Evolutionary conservation across 176 grass and related monocot genomes (phyloP).

Genomic region (Guadua angustifolia): DNA sequence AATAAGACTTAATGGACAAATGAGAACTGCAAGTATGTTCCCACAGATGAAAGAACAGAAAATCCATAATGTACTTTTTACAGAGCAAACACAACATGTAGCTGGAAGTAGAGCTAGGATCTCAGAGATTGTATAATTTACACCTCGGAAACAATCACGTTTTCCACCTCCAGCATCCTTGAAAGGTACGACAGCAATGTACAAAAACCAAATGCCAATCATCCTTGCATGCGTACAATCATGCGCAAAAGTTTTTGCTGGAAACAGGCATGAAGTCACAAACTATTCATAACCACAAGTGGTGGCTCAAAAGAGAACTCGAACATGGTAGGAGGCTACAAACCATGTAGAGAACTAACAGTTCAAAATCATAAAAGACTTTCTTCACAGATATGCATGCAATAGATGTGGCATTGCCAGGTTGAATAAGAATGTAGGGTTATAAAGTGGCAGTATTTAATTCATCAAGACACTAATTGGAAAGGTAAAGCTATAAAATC

Average conservation of each 20-base stretch:
- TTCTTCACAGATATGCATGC: not conserved
- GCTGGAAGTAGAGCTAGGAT: not conserved
- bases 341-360: not conserved
- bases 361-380: not conserved
- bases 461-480: not conserved
- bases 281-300: not conserved
- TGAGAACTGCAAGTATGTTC: not conserved
- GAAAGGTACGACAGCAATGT: not conserved
- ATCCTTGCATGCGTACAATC: not conserved
- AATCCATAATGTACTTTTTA: not conserved
- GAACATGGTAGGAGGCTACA: not conserved
- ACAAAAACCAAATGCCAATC: not conserved
- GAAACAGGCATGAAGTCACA: not conserved
- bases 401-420: conserved; percentile 2
- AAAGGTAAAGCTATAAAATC: conserved; percentile 8
- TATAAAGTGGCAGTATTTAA: not conserved
- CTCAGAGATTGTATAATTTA: not conserved
- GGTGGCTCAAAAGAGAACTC: conserved; percentile 2
- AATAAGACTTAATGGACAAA: not conserved
- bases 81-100: not conserved
- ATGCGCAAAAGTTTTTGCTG: not conserved
- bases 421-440: not conserved
- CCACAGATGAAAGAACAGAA: not conserved
- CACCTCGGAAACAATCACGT: not conserved
- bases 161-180: not conserved